Base-by-base conservation (phyloP, 345 rosid species). In the Camelina hispida region DNA sequence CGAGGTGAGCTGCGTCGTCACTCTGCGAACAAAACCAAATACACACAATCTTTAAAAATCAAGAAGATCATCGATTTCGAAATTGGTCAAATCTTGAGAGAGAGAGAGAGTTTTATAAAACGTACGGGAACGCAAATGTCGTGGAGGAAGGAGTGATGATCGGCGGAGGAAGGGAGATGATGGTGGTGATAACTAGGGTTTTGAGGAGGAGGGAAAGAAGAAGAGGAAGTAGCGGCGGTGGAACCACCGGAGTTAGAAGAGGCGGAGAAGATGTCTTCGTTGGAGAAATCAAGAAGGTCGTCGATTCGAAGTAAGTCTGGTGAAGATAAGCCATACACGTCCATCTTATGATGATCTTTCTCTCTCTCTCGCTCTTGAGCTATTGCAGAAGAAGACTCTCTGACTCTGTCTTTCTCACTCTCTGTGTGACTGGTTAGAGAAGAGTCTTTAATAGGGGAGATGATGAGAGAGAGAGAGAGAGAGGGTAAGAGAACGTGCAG, bases 1-100 rank as follows among this genome's bases (percentile, higher is more conserved):
- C 97, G 15, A 92, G 72, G 78, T 92, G 93, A 15, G 97, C 97
- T 51, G 85, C 89, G 44, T 92, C 96, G 66, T 92, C 94, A 69
- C 79, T 84, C 97, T 92, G 67, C 18, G 23, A 22, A 44, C 62
- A 30, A 22, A 34, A 5, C 6, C 4, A 48, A 35, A 59, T 16
- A 40, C 1, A 40, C 1, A 22, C 9, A 44, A 35, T 48, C 42
- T 34, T 51, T 1, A 20, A 54, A 52, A 7, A 34, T 34, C 37
- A 34, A 34, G 37, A 34, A 34, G 37, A 34, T 34, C 9, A 34
- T 32, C 23, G 5, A 55, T 10, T 58, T 0, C 42, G 0, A 25
- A 14, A 38, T 9, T 15, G 6, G 48, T 6, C 35, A 6, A 6
- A 28, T 32, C 8, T 10, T 38, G 42, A 3, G 6, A 18, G 48